Evolutionary conservation across 306 rosid genomes (phyloP).

Genomic region (Prunus kanzakura): DNA sequence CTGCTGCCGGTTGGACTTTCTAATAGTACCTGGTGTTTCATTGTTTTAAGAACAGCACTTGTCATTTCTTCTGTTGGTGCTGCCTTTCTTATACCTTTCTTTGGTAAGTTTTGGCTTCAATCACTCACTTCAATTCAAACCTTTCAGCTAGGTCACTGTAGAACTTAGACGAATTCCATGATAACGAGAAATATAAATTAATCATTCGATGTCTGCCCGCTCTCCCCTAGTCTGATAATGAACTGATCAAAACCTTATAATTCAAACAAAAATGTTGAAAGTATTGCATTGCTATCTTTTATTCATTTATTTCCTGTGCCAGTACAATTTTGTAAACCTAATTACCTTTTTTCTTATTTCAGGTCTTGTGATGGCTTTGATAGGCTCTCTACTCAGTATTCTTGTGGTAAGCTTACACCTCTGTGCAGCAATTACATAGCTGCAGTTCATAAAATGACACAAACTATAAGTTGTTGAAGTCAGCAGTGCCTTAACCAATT

Average conservation of each 20-base stretch:
- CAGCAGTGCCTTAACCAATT: neutral
- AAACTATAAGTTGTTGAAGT: neutral
- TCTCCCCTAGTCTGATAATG: neutral
- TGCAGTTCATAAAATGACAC: neutral
- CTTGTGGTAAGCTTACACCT: slow-evolving; percentile 52
- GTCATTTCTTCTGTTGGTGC: slow-evolving; percentile 61
- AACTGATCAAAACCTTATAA: neutral
- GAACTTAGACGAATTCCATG: neutral
- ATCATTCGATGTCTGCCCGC: too few relatives aligned
- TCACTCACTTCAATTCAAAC: neutral
- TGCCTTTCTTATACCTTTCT: slow-evolving; percentile 76
- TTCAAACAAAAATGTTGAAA: neutral
- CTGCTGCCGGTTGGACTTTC: slow-evolving; percentile 53
- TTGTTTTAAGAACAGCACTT: slow-evolving; percentile 60
- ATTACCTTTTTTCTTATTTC: slow-evolving; percentile 24
- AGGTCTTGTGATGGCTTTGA: slow-evolving; percentile 81
- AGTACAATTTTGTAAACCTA: neutral
- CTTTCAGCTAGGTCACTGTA: neutral
- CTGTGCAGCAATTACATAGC: neutral
- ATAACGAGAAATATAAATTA: too few relatives aligned
- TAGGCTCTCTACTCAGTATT: slow-evolving; percentile 65
- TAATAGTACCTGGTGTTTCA: slow-evolving; percentile 49
- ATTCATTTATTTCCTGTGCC: neutral
- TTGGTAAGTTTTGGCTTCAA: slow-evolving; percentile 46
- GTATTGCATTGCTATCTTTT: neutral